These are phyloP conservation scores for Thermomucor indicae-seudaticae DNA, from an alignment of 371 early-diverging fungal genomes.

Conservation along the genomic window DNA sequence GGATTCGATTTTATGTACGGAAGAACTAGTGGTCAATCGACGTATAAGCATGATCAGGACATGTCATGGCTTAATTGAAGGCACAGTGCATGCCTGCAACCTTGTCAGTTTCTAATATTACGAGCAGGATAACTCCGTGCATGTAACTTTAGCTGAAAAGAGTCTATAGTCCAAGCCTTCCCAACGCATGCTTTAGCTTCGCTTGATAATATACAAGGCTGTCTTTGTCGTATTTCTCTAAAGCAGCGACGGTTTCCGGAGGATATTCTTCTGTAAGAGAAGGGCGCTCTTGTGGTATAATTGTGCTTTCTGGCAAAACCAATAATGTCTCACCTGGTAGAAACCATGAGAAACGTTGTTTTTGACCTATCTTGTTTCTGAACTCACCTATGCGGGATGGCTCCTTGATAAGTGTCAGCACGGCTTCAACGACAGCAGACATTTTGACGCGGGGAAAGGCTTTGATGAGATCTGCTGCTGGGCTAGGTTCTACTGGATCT, in stretches of 20 bases:
- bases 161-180: no score
- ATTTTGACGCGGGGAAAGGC: neutral
- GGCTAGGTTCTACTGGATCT: no score
- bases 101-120: no score
- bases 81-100: no score
- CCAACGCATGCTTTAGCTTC: no score
- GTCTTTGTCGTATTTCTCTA: neutral
- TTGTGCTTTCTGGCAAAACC: neutral
- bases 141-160: no score
- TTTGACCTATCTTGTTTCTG: neutral
- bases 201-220: neutral
- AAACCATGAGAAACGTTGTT: neutral
- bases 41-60: no score
- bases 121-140: no score
- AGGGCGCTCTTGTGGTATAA: neutral
- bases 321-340: neutral
- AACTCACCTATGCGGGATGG: neutral
- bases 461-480: neutral
- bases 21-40: no score
- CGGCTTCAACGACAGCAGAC: neutral
- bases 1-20: no score
- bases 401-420: neutral
- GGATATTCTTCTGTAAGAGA: neutral
- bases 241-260: neutral
- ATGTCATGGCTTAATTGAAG: no score